phyloP scores from a whole-genome alignment of 1,284 basidiomycete species.

The Thelephora terrestris region DNA sequence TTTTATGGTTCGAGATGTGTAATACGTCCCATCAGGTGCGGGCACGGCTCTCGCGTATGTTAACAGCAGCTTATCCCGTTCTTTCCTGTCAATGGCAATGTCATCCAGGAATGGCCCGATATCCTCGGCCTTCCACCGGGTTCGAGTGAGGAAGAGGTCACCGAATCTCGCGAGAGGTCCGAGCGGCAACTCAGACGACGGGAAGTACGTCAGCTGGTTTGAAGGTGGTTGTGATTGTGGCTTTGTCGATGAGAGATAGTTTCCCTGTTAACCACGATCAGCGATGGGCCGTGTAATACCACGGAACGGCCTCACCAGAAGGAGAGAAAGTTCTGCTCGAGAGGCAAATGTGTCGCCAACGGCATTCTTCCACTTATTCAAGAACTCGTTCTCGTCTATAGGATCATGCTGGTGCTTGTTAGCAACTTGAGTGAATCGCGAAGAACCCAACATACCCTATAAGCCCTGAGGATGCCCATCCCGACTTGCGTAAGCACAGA shows the following conservation, averaged over 20 bases:
- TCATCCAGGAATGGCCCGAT: slow-evolving; percentile 75
- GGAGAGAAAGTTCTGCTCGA: slow-evolving; percentile 45
- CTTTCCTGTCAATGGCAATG: slow-evolving; percentile 74
- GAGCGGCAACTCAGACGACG: slow-evolving; percentile 58
- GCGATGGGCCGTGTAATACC: not conserved
- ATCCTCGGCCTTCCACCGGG: slow-evolving; percentile 71
- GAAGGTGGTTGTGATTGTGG: slow-evolving; percentile 19
- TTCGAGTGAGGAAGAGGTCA: slow-evolving; percentile 73
- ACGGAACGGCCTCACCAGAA: slow-evolving; percentile 45
- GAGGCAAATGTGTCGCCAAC: slow-evolving; percentile 69
- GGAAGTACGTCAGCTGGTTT: slow-evolving; percentile 51
- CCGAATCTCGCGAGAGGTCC: slow-evolving; percentile 71
- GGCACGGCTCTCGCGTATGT: slow-evolving; percentile 78
- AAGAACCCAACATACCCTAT: slow-evolving; percentile 36
- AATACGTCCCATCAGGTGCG: slow-evolving; percentile 57
- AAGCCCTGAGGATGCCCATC: slow-evolving; percentile 52
- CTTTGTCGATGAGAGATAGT: slow-evolving; percentile 44
- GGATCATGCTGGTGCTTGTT: slow-evolving; percentile 39
- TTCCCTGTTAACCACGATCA: slow-evolving; percentile 41
- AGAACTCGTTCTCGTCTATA: slow-evolving; percentile 43
- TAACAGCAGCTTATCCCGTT: slow-evolving; percentile 74
- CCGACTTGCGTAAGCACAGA: slow-evolving; percentile 59
- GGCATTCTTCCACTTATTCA: slow-evolving; percentile 55
- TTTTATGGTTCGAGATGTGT: slow-evolving; percentile 45
- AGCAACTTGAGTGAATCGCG: not conserved